Evolutionary conservation across 164 flowering plant genomes (phyloP), one percentile per base, ranked within the genome.

Genomic region (Echeveria elegans): DNA sequence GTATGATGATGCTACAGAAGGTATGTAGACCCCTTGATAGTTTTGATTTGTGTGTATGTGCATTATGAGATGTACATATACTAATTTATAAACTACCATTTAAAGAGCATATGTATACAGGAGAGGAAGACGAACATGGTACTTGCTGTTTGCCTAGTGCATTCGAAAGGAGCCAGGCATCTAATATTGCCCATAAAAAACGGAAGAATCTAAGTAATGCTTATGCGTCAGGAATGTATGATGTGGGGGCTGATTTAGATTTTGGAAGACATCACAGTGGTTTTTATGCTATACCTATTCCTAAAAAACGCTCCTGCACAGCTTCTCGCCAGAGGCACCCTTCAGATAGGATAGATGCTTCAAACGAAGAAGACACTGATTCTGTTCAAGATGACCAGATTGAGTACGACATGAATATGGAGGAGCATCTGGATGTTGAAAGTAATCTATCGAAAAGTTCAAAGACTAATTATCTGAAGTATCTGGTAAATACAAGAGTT

Each of bases 361-460:
- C 99, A 68, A 95, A 97, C 79, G 97, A 92, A 69, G 99, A 92
- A 69, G 99, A 92, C 76, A 92, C 96, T 63, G 84, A 77, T 80
- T 92, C 97, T 48, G 88, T 82, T 68, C 97, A 92, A 76, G 99
- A 95, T 81, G 99, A 95, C 69, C 96, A 95, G 71, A 87, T 81
- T 72, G 99, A 95, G 63, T 92, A 96, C 16, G 73, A 68, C 26
- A 85, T 80, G 60, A 90, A 89, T 26, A 86, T 74, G 75, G 89
- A 82, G 32, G 87, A 76, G 78, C 88, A 80, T 65, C 50, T 81
- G 78, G 97, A 92, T 72, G 77, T 63, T 70, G 74, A 80, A 32
- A 94, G 87, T 70, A 75, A 85, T 66, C 79, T 86, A 4, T 65
- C 73, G 32, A 91, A 85, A 75, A 78, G 79, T 58, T 91, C 82